Conservation (phyloP, 2,329 filamentous ascomycete genomes). For the Epichloe hybrida region DNA sequence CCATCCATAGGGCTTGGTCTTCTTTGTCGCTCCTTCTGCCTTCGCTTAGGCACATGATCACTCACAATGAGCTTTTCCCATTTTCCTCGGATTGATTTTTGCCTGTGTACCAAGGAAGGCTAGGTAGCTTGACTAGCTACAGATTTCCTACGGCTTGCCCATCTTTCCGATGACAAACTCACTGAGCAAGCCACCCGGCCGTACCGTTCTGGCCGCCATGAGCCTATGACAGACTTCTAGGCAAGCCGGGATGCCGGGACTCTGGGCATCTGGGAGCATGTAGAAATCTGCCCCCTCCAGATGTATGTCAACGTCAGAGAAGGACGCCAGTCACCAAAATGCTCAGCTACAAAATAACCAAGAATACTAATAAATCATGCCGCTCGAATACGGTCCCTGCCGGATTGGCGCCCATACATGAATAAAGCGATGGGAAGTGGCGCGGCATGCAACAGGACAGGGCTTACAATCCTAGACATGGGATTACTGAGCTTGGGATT, state of each 20-base stretch:
- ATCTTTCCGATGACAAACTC: background rate
- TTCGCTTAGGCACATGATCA: no score
- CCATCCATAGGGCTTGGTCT: no score
- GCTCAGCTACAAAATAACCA: no score
- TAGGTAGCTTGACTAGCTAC: no score
- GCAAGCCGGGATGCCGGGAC: no score
- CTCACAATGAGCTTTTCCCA: no score
- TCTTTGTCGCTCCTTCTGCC: no score
- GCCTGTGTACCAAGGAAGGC: no score
- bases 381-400: background rate
- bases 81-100: no score
- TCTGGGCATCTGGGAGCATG: background rate
- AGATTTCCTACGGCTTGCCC: no score
- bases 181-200: background rate
- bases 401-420: background rate
- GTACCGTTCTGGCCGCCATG: background rate
- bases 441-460: background rate
- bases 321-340: background rate
- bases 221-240: no score
- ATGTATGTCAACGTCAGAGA: background rate
- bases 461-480: background rate
- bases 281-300: background rate
- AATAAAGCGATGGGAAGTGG: background rate
- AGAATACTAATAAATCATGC: background rate
- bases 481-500: background rate